These are phyloP conservation scores for Macrophomina phaseolina DNA, from an alignment of 2,329 filamentous ascomycete genomes.

Conservation along the genomic window DNA sequence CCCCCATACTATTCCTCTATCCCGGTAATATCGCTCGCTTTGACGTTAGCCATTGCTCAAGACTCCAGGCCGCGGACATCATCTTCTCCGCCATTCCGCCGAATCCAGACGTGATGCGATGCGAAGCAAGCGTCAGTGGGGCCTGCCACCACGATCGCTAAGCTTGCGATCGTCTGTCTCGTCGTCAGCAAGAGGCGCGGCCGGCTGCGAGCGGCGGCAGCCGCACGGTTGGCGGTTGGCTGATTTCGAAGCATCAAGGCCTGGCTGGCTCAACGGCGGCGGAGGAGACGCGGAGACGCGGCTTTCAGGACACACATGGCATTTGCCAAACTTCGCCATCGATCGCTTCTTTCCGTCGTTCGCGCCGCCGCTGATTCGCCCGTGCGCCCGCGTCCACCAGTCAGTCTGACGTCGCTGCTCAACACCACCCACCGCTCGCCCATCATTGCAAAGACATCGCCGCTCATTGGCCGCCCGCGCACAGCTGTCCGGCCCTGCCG, in stretches of 20 bases:
- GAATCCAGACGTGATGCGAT: no score
- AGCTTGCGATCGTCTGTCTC: not conserved
- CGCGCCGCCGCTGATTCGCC: not conserved
- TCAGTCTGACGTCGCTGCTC: slow-evolving; percentile 12
- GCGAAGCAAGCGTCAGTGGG: no score
- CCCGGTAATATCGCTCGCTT: no score
- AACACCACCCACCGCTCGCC: not conserved
- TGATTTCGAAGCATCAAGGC: slow-evolving; percentile 5
- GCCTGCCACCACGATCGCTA: not conserved
- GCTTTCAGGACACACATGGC: not conserved
- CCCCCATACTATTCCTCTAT: no score
- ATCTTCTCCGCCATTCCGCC: no score
- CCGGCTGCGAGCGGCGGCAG: not conserved
- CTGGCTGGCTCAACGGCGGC: not conserved
- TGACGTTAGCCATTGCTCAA: not conserved
- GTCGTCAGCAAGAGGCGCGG: not conserved
- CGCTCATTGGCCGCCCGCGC: not conserved
- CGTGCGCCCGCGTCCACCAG: not conserved
- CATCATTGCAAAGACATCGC: not conserved
- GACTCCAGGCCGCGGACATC: no score
- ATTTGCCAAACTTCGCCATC: slow-evolving; percentile 5
- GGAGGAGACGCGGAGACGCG: not conserved
- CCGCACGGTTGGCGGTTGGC: not conserved
- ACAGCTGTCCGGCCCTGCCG: not conserved
- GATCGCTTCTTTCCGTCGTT: not conserved